A percentile compares a stretch with the other conserved stretches of the same genome.
These are phyloP conservation scores for Penicillium taxi DNA, from an alignment of 495 filamentous ascomycete species.

Conservation along the genomic window DNA sequence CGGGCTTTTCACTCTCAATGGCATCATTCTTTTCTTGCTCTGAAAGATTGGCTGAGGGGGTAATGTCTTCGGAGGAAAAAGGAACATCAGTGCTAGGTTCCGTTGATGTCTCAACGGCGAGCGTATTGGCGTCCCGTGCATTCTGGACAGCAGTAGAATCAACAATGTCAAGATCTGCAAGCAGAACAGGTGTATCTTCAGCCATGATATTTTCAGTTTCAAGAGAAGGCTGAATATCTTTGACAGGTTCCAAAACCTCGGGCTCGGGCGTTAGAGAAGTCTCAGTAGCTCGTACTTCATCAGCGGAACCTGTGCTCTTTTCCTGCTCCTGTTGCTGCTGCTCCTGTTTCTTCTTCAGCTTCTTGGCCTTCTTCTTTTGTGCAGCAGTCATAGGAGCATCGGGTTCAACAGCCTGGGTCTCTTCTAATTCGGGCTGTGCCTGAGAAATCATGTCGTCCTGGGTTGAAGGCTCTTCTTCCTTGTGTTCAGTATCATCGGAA, in stretches of 20 bases:
- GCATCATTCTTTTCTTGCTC: slow-evolving; percentile 1
- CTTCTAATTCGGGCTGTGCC: slow-evolving; percentile 1
- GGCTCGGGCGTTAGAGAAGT: neutral
- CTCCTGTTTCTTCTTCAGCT: slow-evolving; percentile 15
- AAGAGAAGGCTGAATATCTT: too few species aligned
- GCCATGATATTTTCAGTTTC: too few species aligned
- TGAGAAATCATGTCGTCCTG: too few species aligned
- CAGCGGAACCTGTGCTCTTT: slow-evolving; percentile 2
- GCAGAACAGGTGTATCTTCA: too few species aligned
- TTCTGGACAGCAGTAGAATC: slow-evolving; percentile 1
- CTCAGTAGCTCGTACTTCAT: slow-evolving; percentile 4
- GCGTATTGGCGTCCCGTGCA: neutral
- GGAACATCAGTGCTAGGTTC: neutral
- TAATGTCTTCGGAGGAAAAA: neutral
- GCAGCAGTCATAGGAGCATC: slow-evolving; percentile 6
- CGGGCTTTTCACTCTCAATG: slow-evolving; percentile 9
- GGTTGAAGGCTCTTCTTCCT: slow-evolving; percentile 4
- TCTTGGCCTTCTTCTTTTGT: slow-evolving; percentile 9
- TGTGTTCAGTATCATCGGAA: neutral
- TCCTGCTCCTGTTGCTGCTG: slow-evolving; percentile 11
- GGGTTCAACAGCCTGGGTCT: neutral
- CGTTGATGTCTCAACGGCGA: slow-evolving; percentile 1
- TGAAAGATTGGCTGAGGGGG: neutral
- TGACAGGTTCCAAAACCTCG: slow-evolving; percentile 1
- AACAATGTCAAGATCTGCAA: neutral